These are phyloP conservation scores for Nannochloropsis granulata DNA, from an alignment of 108 stramenopile genomes.

Conservation along the genomic window DNA sequence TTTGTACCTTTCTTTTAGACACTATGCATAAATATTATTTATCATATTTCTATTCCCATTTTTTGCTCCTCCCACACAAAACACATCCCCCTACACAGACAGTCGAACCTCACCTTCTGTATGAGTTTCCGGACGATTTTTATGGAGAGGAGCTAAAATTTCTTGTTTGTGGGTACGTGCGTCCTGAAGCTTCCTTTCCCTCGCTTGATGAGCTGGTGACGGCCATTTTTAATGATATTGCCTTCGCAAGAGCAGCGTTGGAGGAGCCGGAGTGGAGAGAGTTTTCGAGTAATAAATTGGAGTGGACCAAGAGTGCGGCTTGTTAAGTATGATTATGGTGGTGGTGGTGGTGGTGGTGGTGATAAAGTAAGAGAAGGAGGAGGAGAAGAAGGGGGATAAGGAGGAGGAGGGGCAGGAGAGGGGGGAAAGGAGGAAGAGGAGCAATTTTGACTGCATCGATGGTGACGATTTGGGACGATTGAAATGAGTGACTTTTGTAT, in stretches of 20 bases:
- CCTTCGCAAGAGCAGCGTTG: not conserved
- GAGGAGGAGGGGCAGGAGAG: not conserved
- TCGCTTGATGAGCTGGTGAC: constrained; percentile 14
- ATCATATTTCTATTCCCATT: not conserved
- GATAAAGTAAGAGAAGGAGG: not conserved
- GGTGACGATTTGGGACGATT: not conserved
- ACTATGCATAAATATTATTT: not conserved
- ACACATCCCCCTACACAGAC: not conserved
- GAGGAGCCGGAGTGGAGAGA: not conserved
- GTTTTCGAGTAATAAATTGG: not conserved
- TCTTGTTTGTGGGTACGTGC: constrained; percentile 36
- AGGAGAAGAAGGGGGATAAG: not conserved
- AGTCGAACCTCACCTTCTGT: constrained; percentile 41
- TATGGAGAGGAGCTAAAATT: constrained; percentile 36
- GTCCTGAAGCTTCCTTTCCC: constrained; percentile 41
- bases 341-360: no score
- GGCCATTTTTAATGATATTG: not conserved
- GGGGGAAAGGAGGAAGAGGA: not conserved
- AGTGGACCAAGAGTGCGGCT: not conserved
- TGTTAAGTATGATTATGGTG: no score
- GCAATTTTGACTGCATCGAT: not conserved
- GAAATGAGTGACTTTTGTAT: not conserved
- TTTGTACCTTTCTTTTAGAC: no score
- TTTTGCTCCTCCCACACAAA: not conserved
- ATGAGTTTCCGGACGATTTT: constrained; percentile 40